Evolutionary conservation across 1,284 basidiomycete species (phyloP).

Genomic region (Cutaneotrichosporon curvatum): DNA sequence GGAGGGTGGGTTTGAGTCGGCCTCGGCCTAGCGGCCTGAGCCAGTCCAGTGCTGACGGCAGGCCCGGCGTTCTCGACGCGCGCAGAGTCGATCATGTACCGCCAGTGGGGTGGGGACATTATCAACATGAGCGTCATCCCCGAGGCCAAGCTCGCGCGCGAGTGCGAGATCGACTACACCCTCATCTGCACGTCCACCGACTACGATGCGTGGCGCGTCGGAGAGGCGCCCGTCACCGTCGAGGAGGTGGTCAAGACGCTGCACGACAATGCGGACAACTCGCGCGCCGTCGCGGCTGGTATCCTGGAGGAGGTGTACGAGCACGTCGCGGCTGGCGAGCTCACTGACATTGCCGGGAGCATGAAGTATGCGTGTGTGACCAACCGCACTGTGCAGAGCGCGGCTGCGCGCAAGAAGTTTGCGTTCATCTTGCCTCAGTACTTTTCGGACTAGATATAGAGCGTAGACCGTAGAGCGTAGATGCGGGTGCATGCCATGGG

Average conservation of each 20-base stretch:
- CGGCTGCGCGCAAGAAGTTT: constrained; percentile 65
- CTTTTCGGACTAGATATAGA: constrained; percentile 20
- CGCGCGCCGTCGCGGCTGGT: constrained; percentile 59
- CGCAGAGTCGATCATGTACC: constrained; percentile 92
- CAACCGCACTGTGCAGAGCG: constrained; percentile 53
- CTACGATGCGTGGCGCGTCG: constrained; percentile 82
- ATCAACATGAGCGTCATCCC: constrained; percentile 94
- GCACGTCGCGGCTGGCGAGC: constrained; percentile 52
- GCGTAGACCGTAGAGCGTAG: too few relatives aligned
- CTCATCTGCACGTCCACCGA: constrained; percentile 85
- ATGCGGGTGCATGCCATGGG: too few relatives aligned
- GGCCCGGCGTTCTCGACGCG: constrained; percentile 59
- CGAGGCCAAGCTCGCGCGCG: constrained; percentile 89
- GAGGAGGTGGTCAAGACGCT: constrained; percentile 78
- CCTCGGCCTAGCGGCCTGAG: neutral
- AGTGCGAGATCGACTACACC: constrained; percentile 87
- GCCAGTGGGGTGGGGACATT: constrained; percentile 84
- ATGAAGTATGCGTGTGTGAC: constrained; percentile 87
- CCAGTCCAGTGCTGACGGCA: constrained; percentile 7
- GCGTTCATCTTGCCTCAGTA: constrained; percentile 64
- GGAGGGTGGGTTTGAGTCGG: constrained; percentile 91
- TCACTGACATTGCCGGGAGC: constrained; percentile 62
- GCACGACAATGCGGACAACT: constrained; percentile 73
- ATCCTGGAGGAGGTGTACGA: constrained; percentile 71
- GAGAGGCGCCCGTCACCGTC: constrained; percentile 74